phyloP scores from a whole-genome alignment of 306 rosid species.

The Heteromeles arbutifolia region DNA sequence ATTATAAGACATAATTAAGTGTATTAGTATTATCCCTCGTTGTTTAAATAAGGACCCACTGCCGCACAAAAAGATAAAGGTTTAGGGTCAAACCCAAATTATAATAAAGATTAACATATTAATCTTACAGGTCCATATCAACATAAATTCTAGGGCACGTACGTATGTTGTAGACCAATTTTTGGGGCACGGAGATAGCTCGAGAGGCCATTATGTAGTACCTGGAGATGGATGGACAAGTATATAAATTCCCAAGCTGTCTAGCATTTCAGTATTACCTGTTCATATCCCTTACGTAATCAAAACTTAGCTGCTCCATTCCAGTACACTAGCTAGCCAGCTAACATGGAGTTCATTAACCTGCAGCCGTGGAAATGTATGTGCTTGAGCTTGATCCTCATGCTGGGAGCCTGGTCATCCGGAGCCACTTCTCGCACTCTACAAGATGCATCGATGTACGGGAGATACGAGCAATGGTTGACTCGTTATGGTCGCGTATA shows the following conservation, averaged over 20 bases:
- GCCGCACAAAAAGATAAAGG: no score
- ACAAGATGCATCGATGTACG: not conserved
- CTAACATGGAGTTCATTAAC: not conserved
- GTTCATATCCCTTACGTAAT: not conserved
- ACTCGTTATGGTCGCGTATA: slow-evolving; percentile 16
- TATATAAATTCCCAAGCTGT: not conserved
- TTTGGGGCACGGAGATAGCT: no score
- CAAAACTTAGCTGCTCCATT: not conserved
- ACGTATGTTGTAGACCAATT: no score
- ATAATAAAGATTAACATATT: not conserved
- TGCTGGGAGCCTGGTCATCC: slow-evolving; percentile 3
- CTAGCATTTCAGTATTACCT: not conserved
- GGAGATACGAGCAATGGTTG: not conserved
- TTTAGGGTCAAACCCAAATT: not conserved
- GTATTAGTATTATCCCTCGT: no score
- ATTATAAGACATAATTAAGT: no score
- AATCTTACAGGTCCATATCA: not conserved
- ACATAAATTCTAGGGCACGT: not conserved
- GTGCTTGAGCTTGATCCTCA: not conserved
- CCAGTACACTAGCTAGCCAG: no score
- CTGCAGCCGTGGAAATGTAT: not conserved
- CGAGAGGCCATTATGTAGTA: no score
- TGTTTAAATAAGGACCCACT: no score
- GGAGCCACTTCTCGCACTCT: slow-evolving; percentile 24
- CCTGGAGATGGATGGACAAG: not conserved